A percentile compares a stretch with the other conserved stretches of the same genome.
These are phyloP conservation scores for Vachellia pachyceras DNA, from an alignment of 306 rosid genomes.

Conservation along the genomic window DNA sequence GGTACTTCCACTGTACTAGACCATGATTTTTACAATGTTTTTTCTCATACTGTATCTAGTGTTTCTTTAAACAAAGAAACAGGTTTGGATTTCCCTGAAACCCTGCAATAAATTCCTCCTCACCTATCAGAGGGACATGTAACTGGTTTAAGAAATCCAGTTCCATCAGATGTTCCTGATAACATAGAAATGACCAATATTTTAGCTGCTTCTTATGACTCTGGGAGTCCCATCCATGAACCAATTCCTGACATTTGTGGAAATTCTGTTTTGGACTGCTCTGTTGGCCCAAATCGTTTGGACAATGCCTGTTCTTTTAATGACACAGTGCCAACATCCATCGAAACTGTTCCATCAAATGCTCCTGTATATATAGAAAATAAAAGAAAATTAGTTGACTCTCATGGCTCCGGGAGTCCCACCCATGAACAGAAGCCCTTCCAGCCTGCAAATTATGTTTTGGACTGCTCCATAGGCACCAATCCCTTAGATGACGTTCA, in stretches of 20 bases:
- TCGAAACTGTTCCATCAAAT: slow-evolving; percentile 33
- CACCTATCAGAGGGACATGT: background rate
- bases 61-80: slow-evolving; percentile 48
- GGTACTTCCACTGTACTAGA: slow-evolving; percentile 42
- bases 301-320: slow-evolving; percentile 30
- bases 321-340: slow-evolving; percentile 46
- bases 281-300: slow-evolving; percentile 32
- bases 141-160: background rate
- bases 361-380: background rate
- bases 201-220: slow-evolving; percentile 37
- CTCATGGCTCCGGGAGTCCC: background rate
- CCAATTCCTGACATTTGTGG: slow-evolving; percentile 41
- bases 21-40: slow-evolving; percentile 46
- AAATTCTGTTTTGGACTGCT: slow-evolving; percentile 48
- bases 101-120: slow-evolving; percentile 12
- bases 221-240: slow-evolving; percentile 38
- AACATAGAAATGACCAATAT: slow-evolving; percentile 6
- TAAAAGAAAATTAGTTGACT: background rate
- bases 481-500: slow-evolving; percentile 28
- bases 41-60: slow-evolving; percentile 44
- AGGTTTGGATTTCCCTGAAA: slow-evolving; percentile 23
- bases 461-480: slow-evolving; percentile 23
- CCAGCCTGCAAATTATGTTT: slow-evolving; percentile 33
- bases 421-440: slow-evolving; percentile 33
- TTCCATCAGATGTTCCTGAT: slow-evolving; percentile 13